Evolutionary conservation across 768 basidiomycete genomes (phyloP), one percentile per base, ranked within the genome.

Genomic region (Phaeotremella skinneri): DNA sequence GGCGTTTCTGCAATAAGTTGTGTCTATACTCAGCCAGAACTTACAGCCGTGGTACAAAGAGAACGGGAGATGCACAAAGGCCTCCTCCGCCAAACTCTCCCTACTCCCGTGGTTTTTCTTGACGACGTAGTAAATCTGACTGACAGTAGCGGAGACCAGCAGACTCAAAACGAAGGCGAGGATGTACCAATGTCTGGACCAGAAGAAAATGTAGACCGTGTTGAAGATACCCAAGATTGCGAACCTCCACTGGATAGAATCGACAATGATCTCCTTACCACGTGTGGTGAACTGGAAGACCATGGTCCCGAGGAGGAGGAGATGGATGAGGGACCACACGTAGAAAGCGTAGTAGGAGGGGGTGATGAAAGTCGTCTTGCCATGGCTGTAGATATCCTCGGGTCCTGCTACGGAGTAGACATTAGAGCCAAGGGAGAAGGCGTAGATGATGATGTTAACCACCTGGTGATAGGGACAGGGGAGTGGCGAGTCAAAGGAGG

Each of bases 1-100:
- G 54, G 89, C 90, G 11, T 86, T 88, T 1, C 21, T 21, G 14
- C 49, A 27, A 1, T 48, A 5, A 2, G 43, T 45, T 23, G 7
- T 4, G 23, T 20, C 16, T 14, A 6, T 13, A 37, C 2, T 3
- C 4, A 25, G 30, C 34, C 11, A 34, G 3, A n/a, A 67, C 73
- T 64, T 50, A 75, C 74, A 75, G 29, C 91, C 93, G 70, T 96
- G 91, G 79, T 88, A 96, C 49, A 97, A 85, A 1, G 89, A 92
- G 83, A 98, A 97, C 2, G 96, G 96, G 17, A 96, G 85, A 77
- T 97, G 92, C 43, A 97, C 82, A 61, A 94, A 92, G 62, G 93
- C 75, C 78, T 96, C 92, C 62, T 94, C 91, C 21, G 81, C 81
- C 43, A 82, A 65, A 59, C 73, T 83, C 68, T 87, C 81, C 26